Evolutionary conservation across 129 eudicot genomes (phyloP).

Genomic region (Helianthus tuberosus): DNA sequence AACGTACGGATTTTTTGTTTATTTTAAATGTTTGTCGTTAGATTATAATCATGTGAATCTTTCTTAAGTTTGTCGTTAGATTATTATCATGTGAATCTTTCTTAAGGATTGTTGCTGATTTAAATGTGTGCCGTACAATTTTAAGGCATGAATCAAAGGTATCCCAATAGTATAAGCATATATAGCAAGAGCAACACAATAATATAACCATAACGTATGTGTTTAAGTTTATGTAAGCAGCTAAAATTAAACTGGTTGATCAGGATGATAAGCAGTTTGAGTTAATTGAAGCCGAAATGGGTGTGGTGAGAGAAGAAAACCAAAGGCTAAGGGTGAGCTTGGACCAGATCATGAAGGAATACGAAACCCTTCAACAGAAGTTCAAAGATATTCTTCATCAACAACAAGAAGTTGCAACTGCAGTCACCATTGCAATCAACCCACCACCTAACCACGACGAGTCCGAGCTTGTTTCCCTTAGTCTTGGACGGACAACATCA

Average conservation of each 20-base stretch:
- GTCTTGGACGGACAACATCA: conserved; percentile 72
- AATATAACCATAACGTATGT: background rate
- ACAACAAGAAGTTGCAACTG: conserved; percentile 35
- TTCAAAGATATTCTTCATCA: conserved; percentile 54
- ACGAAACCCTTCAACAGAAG: conserved; percentile 64
- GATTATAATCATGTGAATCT: no score
- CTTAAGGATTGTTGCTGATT: background rate
- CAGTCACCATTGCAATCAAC: background rate
- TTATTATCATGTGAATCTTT: no score
- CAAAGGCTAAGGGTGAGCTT: conserved; percentile 62
- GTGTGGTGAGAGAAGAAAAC: conserved; percentile 77
- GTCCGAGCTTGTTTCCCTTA: conserved; percentile 66
- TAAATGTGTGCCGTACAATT: background rate
- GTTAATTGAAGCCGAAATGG: conserved; percentile 76
- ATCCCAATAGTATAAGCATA: background rate
- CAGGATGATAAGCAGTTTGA: conserved; percentile 65
- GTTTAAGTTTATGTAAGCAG: background rate
- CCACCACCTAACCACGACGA: conserved; percentile 33
- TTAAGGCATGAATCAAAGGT: background rate
- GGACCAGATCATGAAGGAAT: conserved; percentile 73
- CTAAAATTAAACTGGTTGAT: background rate
- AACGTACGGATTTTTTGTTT: no score
- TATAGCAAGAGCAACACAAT: background rate
- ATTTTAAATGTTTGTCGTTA: background rate
- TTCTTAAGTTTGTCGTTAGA: no score